Percentiles rank a stretch among this genome's conserved stretches.
Evolutionary conservation across 306 rosid genomes (phyloP).

Genomic region (Cucurbita moschata): DNA sequence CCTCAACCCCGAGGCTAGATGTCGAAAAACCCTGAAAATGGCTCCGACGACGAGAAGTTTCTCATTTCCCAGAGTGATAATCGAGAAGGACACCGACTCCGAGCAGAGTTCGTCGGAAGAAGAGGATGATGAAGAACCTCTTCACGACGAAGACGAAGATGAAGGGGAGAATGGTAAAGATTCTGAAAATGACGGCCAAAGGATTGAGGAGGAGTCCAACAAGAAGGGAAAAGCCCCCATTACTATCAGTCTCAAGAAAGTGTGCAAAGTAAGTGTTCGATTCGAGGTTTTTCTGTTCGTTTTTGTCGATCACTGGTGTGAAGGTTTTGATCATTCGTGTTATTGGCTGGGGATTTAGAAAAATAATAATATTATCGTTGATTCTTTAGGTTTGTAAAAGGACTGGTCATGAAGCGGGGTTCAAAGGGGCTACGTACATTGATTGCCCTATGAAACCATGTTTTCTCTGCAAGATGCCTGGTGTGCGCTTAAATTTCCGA

Average conservation of each 20-base stretch:
- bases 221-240: conserved; percentile 50
- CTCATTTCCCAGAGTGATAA: conserved; percentile 48
- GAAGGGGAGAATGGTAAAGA: conserved; percentile 4
- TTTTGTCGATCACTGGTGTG: not conserved
- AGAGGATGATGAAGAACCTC: conserved; percentile 14
- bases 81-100: conserved; percentile 58
- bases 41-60: conserved; percentile 47
- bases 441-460: conserved; percentile 99
- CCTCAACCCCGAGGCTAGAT: not conserved
- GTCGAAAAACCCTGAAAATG: conserved; percentile 24
- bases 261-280: conserved; percentile 48
- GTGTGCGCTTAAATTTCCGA: conserved; percentile 13
- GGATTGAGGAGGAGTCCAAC: conserved; percentile 24
- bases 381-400: conserved; percentile 62
- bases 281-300: not conserved
- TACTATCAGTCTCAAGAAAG: conserved; percentile 55
- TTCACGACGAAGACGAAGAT: conserved; percentile 10
- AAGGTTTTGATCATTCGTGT: not conserved
- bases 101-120: conserved; percentile 63
- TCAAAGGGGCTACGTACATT: conserved; percentile 84
- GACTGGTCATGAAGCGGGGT: conserved; percentile 94
- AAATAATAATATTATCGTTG: not conserved
- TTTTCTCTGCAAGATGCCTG: conserved; percentile 88
- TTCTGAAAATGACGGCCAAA: conserved; percentile 11
- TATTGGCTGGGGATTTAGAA: not conserved